Base-by-base conservation (phyloP, 1,139 yeast species). In the Yamadazyma trypodendri region DNA sequence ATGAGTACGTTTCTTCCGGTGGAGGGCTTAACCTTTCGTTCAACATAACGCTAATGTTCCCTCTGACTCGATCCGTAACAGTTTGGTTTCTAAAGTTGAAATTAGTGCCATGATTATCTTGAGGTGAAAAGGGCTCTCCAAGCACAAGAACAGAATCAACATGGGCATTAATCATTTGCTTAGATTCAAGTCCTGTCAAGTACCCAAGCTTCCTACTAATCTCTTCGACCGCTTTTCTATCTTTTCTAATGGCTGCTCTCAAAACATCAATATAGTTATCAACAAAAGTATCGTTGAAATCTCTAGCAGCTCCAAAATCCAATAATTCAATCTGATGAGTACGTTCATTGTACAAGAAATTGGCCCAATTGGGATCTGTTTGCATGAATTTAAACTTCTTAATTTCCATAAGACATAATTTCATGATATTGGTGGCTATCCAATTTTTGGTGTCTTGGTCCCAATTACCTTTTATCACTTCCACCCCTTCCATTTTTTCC, bases 321-420 rank as follows among this genome's bases (percentile, higher is more conserved):
- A 92, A 69, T 41, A 92, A 69, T 60, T 90, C 97, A 43, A 92
- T 78, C 60, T 83, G 79, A n/a, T 53, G 45, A 2, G 85, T 77
- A 16, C 67, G 49, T 29, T 71, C 72, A 55, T 90, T 89, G 66
- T 85, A 89, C 44, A 94, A 66, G 63, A 94, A 94, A 60, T 92
- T 92, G 36, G 98, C 97, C 98, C 98, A 94, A 63, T 92, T 92
- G 34, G 99, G 99, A 63, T 92, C 99, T 1, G 98, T 90, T 64
- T 92, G 99, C 99, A 92, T 92, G 63, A 84, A 92, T 53, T 76
- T 77, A 68, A 84, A 90, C 50, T 77, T 69, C 23, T 88, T 88
- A 55, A 94, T 84, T 61, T 92, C 99, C 50, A 77, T 68, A 36
- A 92, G 68, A 54, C 97, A 89, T 34, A 92, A 71, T 46, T 88